Percentiles rank a stretch among this genome's conserved stretches.
These are phyloP conservation scores for Solanum raphanifolium DNA, from an alignment of 257 asterid genomes.

Conservation along the genomic window DNA sequence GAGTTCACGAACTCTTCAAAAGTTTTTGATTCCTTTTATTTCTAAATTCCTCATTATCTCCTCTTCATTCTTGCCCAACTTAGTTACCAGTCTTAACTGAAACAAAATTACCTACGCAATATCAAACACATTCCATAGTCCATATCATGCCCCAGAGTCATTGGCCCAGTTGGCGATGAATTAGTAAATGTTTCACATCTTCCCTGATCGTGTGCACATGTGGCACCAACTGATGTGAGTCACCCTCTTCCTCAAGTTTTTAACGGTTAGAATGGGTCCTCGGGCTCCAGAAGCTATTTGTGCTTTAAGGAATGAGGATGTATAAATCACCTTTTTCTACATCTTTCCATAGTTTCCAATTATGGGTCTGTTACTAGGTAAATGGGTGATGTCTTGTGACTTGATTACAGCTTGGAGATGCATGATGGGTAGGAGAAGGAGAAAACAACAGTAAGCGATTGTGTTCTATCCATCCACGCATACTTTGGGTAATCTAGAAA, in stretches of 20 bases:
- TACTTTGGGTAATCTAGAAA: not conserved
- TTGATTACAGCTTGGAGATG: not conserved
- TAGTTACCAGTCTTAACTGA: not conserved
- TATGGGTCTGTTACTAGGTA: not conserved
- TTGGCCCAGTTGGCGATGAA: not conserved
- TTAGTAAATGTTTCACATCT: not conserved
- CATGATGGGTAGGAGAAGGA: not conserved
- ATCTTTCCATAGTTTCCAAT: not conserved
- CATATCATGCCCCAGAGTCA: not conserved
- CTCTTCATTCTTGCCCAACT: not conserved
- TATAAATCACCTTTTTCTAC: not conserved
- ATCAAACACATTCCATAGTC: not conserved
- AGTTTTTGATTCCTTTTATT: not conserved
- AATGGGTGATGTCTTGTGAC: not conserved
- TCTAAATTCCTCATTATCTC: not conserved
- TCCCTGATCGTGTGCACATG: not conserved
- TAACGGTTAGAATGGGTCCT: not conserved
- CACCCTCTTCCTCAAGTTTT: not conserved
- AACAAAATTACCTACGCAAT: not conserved
- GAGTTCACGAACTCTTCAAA: not conserved
- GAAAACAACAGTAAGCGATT: not conserved
- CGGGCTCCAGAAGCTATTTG: not conserved
- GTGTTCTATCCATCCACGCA: not conserved
- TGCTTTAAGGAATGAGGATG: not conserved
- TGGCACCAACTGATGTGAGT: not conserved